Percentiles rank a stretch among this genome's conserved stretches.
These are phyloP conservation scores for Lepidium aucheri DNA, from an alignment of 345 rosid species.

Conservation along the genomic window DNA sequence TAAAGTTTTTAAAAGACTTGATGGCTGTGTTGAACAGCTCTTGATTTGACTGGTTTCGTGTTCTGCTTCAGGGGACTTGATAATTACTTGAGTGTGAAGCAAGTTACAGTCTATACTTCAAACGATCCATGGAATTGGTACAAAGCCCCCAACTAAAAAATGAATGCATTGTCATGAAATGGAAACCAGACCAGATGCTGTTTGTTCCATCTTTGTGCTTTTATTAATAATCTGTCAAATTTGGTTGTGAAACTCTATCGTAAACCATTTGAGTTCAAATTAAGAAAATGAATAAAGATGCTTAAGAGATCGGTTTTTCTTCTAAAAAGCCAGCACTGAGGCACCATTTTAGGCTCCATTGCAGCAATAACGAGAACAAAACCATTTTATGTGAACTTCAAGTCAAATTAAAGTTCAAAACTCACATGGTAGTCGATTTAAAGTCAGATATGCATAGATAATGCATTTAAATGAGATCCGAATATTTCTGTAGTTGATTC, in stretches of 20 bases:
- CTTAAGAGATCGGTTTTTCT: constrained; percentile 3
- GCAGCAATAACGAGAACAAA: not conserved
- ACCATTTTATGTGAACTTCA: constrained; percentile 25
- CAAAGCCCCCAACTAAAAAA: constrained; percentile 44
- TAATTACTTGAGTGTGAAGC: constrained; percentile 84
- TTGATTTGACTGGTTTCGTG: not conserved
- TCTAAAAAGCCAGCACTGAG: not conserved
- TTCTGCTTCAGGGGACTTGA: constrained; percentile 73
- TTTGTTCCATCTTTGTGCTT: not conserved
- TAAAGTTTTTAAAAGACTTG: not conserved
- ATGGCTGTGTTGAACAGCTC: constrained; percentile 11
- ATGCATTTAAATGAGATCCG: not conserved
- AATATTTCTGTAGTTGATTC: not conserved
- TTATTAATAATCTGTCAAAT: not conserved
- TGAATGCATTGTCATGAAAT: not conserved
- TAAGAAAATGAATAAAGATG: constrained; percentile 8
- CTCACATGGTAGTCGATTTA: not conserved
- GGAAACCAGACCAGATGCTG: not conserved
- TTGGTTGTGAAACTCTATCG: not conserved
- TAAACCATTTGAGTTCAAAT: not conserved
- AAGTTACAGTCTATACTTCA: constrained; percentile 70
- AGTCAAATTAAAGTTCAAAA: constrained; percentile 22
- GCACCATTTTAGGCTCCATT: not conserved
- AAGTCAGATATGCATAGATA: not conserved
- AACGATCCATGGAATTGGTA: constrained; percentile 96